Percentiles rank a stretch among this genome's conserved stretches.
Conservation (phyloP, 2,329 filamentous ascomycete species). For the Trichophyton schoenleinii region DNA sequence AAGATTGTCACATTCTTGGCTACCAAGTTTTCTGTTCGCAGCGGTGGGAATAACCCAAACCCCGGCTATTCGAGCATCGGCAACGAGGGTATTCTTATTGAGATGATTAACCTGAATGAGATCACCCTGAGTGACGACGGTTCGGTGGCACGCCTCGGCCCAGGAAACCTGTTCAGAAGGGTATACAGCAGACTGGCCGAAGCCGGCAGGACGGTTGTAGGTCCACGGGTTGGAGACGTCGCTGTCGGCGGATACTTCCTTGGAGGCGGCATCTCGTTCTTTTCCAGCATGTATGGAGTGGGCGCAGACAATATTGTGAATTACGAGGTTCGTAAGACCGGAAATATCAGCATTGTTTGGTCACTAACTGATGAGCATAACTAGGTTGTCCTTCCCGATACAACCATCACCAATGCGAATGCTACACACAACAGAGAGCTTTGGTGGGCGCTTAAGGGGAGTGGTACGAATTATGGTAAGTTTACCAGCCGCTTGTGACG, state of each 20-base stretch:
- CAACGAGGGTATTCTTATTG: neutral
- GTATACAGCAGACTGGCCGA: neutral
- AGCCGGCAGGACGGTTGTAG: neutral
- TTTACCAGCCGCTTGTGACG: neutral
- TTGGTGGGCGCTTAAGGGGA: conserved; percentile 30
- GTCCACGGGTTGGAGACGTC: neutral
- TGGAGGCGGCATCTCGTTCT: neutral
- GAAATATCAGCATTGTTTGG: too few species aligned
- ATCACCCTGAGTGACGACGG: neutral
- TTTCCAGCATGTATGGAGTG: neutral
- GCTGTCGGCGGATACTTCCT: neutral
- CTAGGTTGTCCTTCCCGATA: conserved; percentile 21
- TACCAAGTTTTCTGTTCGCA: too few species aligned
- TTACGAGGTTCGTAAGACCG: neutral
- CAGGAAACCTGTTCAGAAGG: neutral
- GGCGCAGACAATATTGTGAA: neutral
- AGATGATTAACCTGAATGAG: neutral
- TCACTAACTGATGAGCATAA: too few species aligned
- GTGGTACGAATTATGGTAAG: conserved; percentile 34
- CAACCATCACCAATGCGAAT: conserved; percentile 22
- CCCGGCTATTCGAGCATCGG: neutral
- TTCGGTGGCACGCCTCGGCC: neutral
- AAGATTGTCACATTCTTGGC: neutral
- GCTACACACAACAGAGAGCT: conserved; percentile 13
- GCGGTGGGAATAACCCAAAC: neutral